These are phyloP conservation scores for Hypoxylon fuscum DNA, from an alignment of 495 filamentous ascomycete genomes.

Conservation along the genomic window DNA sequence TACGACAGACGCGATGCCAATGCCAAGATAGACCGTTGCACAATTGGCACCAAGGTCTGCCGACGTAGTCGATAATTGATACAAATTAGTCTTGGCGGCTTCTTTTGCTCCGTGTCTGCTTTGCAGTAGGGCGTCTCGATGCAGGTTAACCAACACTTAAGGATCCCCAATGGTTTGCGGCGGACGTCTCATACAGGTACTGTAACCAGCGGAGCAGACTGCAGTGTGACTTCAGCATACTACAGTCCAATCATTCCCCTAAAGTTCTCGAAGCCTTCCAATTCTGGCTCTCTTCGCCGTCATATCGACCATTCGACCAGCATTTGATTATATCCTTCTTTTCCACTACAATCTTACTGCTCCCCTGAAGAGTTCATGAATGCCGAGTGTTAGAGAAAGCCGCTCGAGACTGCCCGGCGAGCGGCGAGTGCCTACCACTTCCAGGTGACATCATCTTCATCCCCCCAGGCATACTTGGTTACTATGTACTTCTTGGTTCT, in stretches of 20 bases:
- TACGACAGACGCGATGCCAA: constrained; percentile 27
- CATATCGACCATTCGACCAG: constrained; percentile 34
- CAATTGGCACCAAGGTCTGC: constrained; percentile 39
- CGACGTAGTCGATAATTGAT: constrained; percentile 42
- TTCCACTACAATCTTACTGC: constrained; percentile 3
- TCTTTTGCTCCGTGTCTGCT: constrained; percentile 30
- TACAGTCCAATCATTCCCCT: constrained; percentile 39
- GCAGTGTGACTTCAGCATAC: constrained; percentile 36
- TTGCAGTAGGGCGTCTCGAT: constrained; percentile 28
- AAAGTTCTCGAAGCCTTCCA: constrained; percentile 47
- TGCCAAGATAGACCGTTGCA: constrained; percentile 37
- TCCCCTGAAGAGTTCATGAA: constrained; percentile 7
- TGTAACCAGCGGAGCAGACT: constrained; percentile 31
- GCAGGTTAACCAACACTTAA: constrained; percentile 36
- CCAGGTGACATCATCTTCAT: constrained; percentile 31
- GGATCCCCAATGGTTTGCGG: constrained; percentile 21
- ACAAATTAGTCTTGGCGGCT: constrained; percentile 32
- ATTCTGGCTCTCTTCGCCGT: constrained; percentile 40
- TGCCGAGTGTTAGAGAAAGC: constrained; percentile 13
- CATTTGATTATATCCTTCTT: constrained; percentile 12
- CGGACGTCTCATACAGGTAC: constrained; percentile 8
- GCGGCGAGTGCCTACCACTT: constrained; percentile 5
- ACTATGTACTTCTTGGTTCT: constrained; percentile 29
- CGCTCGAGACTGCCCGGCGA: constrained; percentile 1
- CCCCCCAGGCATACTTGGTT: constrained; percentile 14